Base-by-base conservation (phyloP, 148 eudicot genomes). In the Fallopia convolvulus region DNA sequence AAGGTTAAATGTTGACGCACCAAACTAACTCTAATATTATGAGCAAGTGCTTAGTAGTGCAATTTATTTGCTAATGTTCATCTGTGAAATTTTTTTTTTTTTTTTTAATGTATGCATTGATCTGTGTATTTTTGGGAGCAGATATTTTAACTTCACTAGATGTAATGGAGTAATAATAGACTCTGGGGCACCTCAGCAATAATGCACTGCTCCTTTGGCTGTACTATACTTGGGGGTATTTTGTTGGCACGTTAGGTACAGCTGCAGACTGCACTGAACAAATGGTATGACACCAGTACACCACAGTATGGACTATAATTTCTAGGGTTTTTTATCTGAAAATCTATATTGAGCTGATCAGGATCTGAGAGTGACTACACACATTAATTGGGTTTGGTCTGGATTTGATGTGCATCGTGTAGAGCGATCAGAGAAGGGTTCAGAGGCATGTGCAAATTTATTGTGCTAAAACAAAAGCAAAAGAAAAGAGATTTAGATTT, bases 171-270 rank as follows among this genome's bases (percentile, higher is more conserved):
- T 68, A 39, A 68, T 68, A 33, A 68, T 68, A 36, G 72, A 36
- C n/a, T 36, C 42, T 66, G 72, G 72, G 10, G 17, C 7, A 30
- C 14, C 42, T 66, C 44, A 15, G 44, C 72, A 68, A 68, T 68
- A 68, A 68, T 68, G 44, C 44, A 33, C 72, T 36, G 72, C 72
- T 36, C 44, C 44, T 68, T 68, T 36, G 72, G 70, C 39, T 65
- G 40, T 30, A 58, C 30, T 58, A 10, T 65, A 32, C 39, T 61
- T 3, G 10, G 33, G 68, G 68, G 68, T 23, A 61, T 61, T 12
- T 61, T 61, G 33, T 26, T 61, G 36, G 12, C n/a, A 11, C 36
- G 72, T 68, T 68, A 39, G 72, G 72, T 36, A 61, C 68, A 66
- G 5, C 42, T 66, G 41, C 72, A 66, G 65, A 58, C 20, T 55